A percentile compares a stretch with the other conserved stretches of the same genome.
phyloP scores from a whole-genome alignment of 495 filamentous ascomycete genomes.

The Lepraria neglecta region DNA sequence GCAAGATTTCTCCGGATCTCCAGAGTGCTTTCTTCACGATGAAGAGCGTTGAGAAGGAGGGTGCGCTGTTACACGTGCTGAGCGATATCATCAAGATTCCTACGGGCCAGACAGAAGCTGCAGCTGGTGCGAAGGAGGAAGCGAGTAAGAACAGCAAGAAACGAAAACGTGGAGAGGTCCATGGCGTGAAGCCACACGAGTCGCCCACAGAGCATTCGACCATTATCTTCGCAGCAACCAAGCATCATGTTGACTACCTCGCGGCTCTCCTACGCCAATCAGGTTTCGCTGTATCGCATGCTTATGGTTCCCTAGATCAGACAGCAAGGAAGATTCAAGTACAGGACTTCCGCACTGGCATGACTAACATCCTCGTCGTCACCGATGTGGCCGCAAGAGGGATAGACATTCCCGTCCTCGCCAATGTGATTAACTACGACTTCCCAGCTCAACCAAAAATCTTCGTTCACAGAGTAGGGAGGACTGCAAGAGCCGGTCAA shows the following conservation, averaged over 20 bases:
- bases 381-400: conserved; percentile 95
- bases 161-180: conserved; percentile 43
- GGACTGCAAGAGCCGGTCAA: conserved; percentile 87
- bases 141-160: conserved; percentile 38
- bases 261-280: conserved; percentile 61
- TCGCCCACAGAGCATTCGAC: conserved; percentile 76
- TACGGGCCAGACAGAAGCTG: conserved; percentile 57
- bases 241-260: conserved; percentile 97
- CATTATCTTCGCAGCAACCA: conserved; percentile 88
- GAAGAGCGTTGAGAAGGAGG: conserved; percentile 89
- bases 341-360: conserved; percentile 73
- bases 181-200: conserved; percentile 41
- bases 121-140: conserved; percentile 34
- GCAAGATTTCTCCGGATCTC: conserved; percentile 90
- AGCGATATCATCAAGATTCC: conserved; percentile 92
- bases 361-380: conserved; percentile 87
- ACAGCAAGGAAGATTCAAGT: conserved; percentile 87
- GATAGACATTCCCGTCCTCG: conserved; percentile 93
- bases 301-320: conserved; percentile 90
- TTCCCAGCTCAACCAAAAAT: conserved; percentile 96
- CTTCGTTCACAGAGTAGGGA: conserved; percentile 91
- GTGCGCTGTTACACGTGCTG: conserved; percentile 78
- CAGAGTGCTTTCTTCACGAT: conserved; percentile 90
- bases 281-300: conserved; percentile 84
- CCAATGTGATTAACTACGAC: conserved; percentile 98